Evolutionary conservation across 495 filamentous ascomycete genomes (phyloP).

Genomic region (Choiromyces venosus): DNA sequence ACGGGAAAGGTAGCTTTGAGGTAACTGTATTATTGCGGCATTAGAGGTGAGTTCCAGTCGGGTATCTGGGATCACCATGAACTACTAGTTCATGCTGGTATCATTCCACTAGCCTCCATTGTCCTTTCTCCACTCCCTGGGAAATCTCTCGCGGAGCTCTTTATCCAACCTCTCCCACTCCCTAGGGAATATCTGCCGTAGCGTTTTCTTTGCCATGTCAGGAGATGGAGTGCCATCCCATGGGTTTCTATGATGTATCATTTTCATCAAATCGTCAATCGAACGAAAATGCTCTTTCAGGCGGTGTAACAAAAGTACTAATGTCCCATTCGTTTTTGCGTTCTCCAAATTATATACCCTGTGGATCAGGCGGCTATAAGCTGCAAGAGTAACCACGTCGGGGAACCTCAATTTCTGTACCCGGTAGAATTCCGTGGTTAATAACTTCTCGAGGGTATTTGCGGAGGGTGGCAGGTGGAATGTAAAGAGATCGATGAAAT

Average conservation of each 20-base stretch:
- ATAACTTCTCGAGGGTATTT: neutral
- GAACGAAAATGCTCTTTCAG: neutral
- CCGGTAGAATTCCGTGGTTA: neutral
- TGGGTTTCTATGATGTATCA: neutral
- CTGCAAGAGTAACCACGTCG: neutral
- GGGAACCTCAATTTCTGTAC: neutral
- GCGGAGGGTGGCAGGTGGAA: neutral
- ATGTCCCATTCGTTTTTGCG: neutral
- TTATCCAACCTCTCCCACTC: neutral
- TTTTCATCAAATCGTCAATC: neutral
- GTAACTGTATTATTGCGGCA: too few species aligned
- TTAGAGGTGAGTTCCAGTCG: neutral
- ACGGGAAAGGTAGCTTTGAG: too few species aligned
- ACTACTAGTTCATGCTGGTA: neutral
- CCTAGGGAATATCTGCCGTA: neutral
- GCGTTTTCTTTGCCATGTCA: neutral
- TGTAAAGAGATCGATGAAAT: neutral
- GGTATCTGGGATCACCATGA: neutral
- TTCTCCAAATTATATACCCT: neutral
- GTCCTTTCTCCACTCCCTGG: too few species aligned
- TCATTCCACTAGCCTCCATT: neutral
- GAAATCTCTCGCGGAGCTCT: too few species aligned
- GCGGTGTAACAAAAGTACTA: neutral
- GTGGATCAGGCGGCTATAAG: neutral
- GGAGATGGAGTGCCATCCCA: neutral